phyloP scores from a whole-genome alignment of 1,284 basidiomycete species.

The Sanghuangporus baumii region DNA sequence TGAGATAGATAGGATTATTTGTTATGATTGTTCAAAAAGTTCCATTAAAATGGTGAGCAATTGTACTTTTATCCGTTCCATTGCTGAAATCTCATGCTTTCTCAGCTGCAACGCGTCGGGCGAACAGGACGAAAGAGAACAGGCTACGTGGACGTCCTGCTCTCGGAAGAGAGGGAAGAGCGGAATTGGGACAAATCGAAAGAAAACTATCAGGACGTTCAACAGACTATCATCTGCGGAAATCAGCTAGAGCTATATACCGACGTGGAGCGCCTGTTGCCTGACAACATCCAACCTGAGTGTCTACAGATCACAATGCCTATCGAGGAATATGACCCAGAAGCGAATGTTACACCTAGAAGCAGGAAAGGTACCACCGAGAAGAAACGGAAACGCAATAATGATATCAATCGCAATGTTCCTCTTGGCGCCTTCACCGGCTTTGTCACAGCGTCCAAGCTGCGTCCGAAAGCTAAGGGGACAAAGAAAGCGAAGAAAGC shows the following conservation, averaged over 20 bases:
- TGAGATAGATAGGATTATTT: constrained; percentile 95
- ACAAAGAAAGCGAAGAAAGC: constrained; percentile 30
- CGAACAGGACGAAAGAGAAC: constrained; percentile 92
- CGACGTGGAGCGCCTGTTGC: constrained; percentile 86
- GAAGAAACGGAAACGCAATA: constrained; percentile 66
- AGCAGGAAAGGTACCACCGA: constrained; percentile 28
- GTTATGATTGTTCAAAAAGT: constrained; percentile 96
- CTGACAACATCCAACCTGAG: constrained; percentile 69
- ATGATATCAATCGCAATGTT: constrained; percentile 59
- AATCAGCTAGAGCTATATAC: constrained; percentile 87
- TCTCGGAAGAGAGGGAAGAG: constrained; percentile 90
- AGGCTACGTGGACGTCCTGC: constrained; percentile 89
- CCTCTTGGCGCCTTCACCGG: constrained; percentile 56
- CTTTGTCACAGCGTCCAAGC: constrained; percentile 57
- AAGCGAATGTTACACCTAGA: constrained; percentile 22
- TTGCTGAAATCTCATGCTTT: constrained; percentile 3
- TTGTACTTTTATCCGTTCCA: not conserved
- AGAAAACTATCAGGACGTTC: constrained; percentile 84
- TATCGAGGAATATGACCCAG: constrained; percentile 57
- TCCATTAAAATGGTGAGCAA: constrained; percentile 87
- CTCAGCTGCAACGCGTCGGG: constrained; percentile 90
- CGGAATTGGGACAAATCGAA: constrained; percentile 89
- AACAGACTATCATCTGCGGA: constrained; percentile 82
- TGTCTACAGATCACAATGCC: constrained; percentile 81
- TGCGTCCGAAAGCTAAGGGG: constrained; percentile 42